Conservation (phyloP, 2,329 filamentous ascomycete species). For the Zarea fungicola region DNA sequence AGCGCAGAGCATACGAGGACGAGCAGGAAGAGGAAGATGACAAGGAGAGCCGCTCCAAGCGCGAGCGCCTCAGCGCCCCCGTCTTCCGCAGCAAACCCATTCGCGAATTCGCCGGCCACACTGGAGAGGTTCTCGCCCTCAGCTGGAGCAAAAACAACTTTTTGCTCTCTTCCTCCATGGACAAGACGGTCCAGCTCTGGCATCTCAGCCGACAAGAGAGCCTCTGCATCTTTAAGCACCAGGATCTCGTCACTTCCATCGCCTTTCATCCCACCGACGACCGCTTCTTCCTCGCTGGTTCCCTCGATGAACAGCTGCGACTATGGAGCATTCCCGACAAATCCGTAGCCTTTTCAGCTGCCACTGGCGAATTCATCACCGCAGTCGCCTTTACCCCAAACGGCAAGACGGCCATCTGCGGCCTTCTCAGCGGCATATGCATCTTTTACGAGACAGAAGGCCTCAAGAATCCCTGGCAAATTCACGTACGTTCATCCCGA, state of each 20-base stretch:
- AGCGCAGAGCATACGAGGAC: constrained; percentile 67
- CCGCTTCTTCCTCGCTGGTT: constrained; percentile 92
- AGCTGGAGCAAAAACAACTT: constrained; percentile 99
- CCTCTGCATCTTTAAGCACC: constrained; percentile 89
- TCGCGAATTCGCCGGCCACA: constrained; percentile 78
- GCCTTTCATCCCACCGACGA: constrained; percentile 93
- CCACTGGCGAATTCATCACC: constrained; percentile 82
- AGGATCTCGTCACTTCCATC: constrained; percentile 91
- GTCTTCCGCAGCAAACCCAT: constrained; percentile 79
- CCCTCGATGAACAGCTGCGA: constrained; percentile 78
- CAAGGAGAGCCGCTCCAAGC: constrained; percentile 25
- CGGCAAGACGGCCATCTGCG: constrained; percentile 83
- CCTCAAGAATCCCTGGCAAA: constrained; percentile 74
- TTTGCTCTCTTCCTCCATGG: constrained; percentile 91
- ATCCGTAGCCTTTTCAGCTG: constrained; percentile 74
- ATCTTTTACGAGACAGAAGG: constrained; percentile 92
- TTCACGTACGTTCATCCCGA: constrained; percentile 87
- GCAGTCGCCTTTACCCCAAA: constrained; percentile 92
- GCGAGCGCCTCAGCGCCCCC: constrained; percentile 73
- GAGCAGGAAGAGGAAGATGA: constrained; percentile 48
- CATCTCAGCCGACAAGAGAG: constrained; percentile 82
- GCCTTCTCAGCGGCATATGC: constrained; percentile 78
- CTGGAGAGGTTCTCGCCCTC: constrained; percentile 78
- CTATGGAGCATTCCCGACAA: constrained; percentile 98
- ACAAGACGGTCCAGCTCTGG: constrained; percentile 94